These are phyloP conservation scores for Coccinonectria pachysandricola DNA, from an alignment of 2,329 filamentous ascomycete genomes.

Conservation along the genomic window DNA sequence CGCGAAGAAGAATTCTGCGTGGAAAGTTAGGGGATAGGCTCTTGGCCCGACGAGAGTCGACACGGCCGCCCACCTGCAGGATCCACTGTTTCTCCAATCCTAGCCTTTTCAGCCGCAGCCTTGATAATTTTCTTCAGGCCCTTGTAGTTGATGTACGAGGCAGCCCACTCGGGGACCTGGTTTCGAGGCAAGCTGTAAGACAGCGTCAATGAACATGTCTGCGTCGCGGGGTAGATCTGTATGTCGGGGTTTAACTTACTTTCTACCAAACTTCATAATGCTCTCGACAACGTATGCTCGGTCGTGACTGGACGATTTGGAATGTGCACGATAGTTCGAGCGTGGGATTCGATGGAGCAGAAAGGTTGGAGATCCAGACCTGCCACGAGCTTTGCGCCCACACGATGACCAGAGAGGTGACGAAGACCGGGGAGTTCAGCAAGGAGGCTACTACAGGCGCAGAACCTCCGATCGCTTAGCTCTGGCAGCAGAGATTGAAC, in stretches of 20 bases:
- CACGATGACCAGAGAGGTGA: no score
- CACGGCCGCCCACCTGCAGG: constrained; percentile 65
- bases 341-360: no score
- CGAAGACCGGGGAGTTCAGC: no score
- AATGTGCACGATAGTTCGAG: no score
- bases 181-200: constrained; percentile 58
- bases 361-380: no score
- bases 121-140: constrained; percentile 94
- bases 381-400: no score
- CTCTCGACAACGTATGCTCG: neutral
- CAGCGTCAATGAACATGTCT: no score
- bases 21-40: constrained; percentile 23
- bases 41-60: constrained; percentile 18
- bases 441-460: no score
- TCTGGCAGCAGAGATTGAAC: no score
- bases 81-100: constrained; percentile 67
- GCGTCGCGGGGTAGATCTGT: no score
- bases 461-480: no score
- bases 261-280: constrained; percentile 53
- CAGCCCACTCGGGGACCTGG: constrained; percentile 79
- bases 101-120: constrained; percentile 53
- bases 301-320: no score
- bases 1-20: constrained; percentile 86
- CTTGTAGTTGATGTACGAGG: constrained; percentile 82
- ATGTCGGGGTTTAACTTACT: constrained; percentile 38